Evolutionary conservation across 441 rosid genomes (phyloP).

Genomic region (Populus trichocarpa): DNA sequence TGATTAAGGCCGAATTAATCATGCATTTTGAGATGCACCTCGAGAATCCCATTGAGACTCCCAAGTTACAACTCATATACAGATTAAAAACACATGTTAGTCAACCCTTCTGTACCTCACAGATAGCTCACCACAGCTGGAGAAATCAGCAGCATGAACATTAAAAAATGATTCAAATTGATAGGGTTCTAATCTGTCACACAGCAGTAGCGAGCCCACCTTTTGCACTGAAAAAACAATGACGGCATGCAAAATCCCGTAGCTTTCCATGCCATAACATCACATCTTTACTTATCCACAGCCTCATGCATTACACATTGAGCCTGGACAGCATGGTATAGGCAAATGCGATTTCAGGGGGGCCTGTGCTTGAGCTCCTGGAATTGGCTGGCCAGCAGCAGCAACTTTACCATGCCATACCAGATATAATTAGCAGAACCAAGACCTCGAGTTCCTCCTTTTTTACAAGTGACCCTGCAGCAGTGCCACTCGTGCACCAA

Average conservation of each 20-base stretch:
- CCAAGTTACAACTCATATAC: conserved; percentile 40
- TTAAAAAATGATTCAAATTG: conserved; percentile 19
- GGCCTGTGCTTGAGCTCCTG: background rate
- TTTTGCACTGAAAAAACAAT: conserved; percentile 9
- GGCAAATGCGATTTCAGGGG: too few relatives aligned
- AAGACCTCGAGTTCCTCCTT: conserved; percentile 2
- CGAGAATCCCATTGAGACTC: conserved; percentile 15
- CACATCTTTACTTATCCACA: background rate
- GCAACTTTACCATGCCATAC: background rate
- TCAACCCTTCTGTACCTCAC: conserved; percentile 27
- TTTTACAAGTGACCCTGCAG: background rate
- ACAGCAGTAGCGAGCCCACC: conserved; percentile 28
- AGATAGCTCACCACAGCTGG: conserved; percentile 50
- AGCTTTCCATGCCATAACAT: background rate
- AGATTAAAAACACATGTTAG: conserved; percentile 19
- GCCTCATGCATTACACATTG: background rate
- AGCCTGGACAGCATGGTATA: background rate
- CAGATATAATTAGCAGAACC: background rate
- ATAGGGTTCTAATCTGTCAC: conserved; percentile 28
- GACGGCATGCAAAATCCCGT: background rate
- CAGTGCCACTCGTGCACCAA: conserved; percentile 52
- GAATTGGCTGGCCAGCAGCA: background rate
- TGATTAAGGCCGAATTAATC: background rate
- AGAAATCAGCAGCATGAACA: conserved; percentile 23
- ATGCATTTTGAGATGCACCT: background rate